Conservation (phyloP, 1,139 yeast genomes). For the Diutina neorugosa region DNA sequence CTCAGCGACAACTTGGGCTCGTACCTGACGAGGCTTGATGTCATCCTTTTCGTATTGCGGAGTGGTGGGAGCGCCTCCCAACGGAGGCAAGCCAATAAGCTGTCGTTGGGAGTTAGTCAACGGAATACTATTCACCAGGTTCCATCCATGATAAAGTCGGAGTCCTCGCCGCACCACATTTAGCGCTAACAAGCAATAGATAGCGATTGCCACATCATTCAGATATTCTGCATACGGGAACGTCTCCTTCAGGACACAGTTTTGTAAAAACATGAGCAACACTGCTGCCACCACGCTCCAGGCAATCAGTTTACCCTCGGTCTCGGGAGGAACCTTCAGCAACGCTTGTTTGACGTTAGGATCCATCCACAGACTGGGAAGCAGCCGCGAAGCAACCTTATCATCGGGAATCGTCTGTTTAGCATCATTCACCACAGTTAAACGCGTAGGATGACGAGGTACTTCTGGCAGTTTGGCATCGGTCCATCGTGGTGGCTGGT, state of each 20-base stretch:
- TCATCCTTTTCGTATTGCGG: not conserved
- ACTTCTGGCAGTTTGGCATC: not conserved
- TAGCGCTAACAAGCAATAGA: not conserved
- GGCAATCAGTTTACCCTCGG: not conserved
- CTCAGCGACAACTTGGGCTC: not conserved
- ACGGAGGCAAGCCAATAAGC: not conserved
- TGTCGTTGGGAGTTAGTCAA: not conserved
- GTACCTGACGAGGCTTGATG: not conserved
- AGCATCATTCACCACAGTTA: not conserved
- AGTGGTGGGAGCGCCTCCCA: not conserved
- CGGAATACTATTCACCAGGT: not conserved
- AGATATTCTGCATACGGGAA: not conserved
- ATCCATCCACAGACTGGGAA: not conserved
- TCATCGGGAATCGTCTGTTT: not conserved
- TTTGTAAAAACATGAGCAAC: not conserved
- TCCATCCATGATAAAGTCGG: not conserved
- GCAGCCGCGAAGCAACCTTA: not conserved
- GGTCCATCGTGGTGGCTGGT: not conserved
- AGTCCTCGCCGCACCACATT: not conserved
- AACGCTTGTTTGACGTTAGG: not conserved
- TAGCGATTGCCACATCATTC: not conserved
- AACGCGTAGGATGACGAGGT: not conserved
- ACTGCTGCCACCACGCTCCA: not conserved
- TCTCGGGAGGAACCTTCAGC: not conserved
- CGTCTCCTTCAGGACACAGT: not conserved